Conservation (phyloP, 805 yeast species). For the Scheffersomyces spartinae region DNA sequence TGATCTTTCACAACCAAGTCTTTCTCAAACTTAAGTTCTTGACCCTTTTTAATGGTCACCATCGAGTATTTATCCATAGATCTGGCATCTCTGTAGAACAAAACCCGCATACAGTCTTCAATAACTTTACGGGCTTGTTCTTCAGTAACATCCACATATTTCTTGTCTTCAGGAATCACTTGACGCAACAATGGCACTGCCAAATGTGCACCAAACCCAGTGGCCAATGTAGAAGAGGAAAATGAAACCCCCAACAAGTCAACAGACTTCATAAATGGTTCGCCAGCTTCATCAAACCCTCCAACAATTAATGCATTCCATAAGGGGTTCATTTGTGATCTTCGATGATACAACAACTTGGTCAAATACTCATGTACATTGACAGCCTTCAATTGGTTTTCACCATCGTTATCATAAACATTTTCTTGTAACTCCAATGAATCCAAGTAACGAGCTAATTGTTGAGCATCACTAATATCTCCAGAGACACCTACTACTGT, state of each 20-base stretch:
- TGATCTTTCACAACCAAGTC: slow-evolving; percentile 58
- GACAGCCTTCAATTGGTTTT: slow-evolving; percentile 58
- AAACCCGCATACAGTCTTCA: slow-evolving; percentile 82
- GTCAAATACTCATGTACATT: slow-evolving; percentile 83
- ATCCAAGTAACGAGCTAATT: slow-evolving; percentile 61
- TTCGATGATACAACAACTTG: slow-evolving; percentile 72
- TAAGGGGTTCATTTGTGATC: slow-evolving; percentile 89
- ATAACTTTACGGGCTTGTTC: slow-evolving; percentile 70
- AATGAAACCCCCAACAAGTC: slow-evolving; percentile 89
- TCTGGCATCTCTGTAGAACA: slow-evolving; percentile 94
- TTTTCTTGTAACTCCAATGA: slow-evolving; percentile 64
- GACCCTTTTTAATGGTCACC: slow-evolving; percentile 55
- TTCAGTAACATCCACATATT: slow-evolving; percentile 55
- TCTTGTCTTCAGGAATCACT: slow-evolving; percentile 68
- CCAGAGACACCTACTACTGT: slow-evolving; percentile 93
- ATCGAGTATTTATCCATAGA: slow-evolving; percentile 77
- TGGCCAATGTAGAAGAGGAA: slow-evolving; percentile 79
- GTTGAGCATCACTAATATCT: slow-evolving; percentile 88
- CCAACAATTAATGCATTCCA: slow-evolving; percentile 94
- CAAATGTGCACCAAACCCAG: slow-evolving; percentile 93
- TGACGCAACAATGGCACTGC: slow-evolving; percentile 88
- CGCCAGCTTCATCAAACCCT: slow-evolving; percentile 60
- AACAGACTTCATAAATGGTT: slow-evolving; percentile 72
- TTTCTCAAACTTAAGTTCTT: slow-evolving; percentile 52
- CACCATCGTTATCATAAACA: slow-evolving; percentile 62